Conservation (phyloP, 352 stramenopile species). For the Phytophthora palmivora region DNA sequence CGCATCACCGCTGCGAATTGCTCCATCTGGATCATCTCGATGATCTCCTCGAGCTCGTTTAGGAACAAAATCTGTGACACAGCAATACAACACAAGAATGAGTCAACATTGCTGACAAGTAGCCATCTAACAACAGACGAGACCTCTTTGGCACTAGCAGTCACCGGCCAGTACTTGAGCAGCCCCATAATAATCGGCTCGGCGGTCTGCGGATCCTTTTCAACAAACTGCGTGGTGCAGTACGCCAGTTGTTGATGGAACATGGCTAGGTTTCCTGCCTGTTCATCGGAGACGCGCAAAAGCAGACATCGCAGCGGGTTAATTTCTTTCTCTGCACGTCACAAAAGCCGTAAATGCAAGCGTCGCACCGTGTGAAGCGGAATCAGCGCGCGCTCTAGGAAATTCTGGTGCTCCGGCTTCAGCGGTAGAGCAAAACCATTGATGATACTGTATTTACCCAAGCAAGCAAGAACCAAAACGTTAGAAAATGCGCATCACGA, state of each 20-base stretch:
- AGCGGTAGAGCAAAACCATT: conserved; percentile 99
- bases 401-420: conserved; percentile 97
- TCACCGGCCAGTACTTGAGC: conserved; percentile 96
- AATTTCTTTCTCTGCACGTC: conserved; percentile 1
- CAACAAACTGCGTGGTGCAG: conserved; percentile 99
- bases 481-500: conserved; percentile 10
- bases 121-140: conserved; percentile 5
- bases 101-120: conserved; percentile 16
- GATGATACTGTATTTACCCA: conserved; percentile 92
- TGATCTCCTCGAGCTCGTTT: conserved; percentile 98
- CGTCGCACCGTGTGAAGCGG: conserved; percentile 97
- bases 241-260: conserved; percentile 99
- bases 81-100: conserved; percentile 61
- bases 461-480: neutral
- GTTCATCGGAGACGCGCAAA: conserved; percentile 13
- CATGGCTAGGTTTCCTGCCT: conserved; percentile 90
- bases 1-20: conserved; percentile 78
- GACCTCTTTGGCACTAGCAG: conserved; percentile 90
- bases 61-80: conserved; percentile 92
- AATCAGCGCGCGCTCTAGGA: conserved; percentile 94
- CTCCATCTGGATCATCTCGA: conserved; percentile 94
- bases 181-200: conserved; percentile 95
- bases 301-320: neutral
- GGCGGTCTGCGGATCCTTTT: conserved; percentile 98
- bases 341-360: conserved; percentile 50